A percentile compares a stretch with the other conserved stretches of the same genome.
These are phyloP conservation scores for Phlegmacium glaucopus DNA, from an alignment of 768 basidiomycete species.

Conservation along the genomic window DNA sequence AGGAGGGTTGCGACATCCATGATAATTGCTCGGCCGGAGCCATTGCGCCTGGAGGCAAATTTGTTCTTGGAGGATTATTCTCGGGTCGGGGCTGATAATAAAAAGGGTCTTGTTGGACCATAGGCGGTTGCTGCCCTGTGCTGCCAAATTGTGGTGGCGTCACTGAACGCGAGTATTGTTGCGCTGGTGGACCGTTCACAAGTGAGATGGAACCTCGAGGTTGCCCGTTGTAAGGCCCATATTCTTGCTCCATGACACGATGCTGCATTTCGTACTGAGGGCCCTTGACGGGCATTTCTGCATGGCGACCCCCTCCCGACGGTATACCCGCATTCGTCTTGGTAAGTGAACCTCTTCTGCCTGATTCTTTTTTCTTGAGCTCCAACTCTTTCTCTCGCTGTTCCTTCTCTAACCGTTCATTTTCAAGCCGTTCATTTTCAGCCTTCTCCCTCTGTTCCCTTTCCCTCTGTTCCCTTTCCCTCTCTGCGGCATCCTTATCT, in stretches of 20 bases:
- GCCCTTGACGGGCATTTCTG: slow-evolving; percentile 83
- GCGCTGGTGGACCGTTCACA: slow-evolving; percentile 17
- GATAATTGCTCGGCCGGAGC: slow-evolving; percentile 43
- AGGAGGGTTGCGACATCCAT: slow-evolving; percentile 31
- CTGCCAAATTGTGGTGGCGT: slow-evolving; percentile 20
- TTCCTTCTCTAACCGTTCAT: slow-evolving; percentile 39
- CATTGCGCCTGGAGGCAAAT: slow-evolving; percentile 63
- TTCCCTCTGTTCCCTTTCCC: slow-evolving; percentile 37
- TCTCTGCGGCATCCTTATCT: slow-evolving; percentile 31
- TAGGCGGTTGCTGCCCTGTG: slow-evolving; percentile 21
- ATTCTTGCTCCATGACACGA: slow-evolving; percentile 89
- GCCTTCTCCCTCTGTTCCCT: slow-evolving; percentile 40
- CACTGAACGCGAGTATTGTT: slow-evolving; percentile 24
- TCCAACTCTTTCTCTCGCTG: slow-evolving; percentile 48
- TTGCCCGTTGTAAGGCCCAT: slow-evolving; percentile 45
- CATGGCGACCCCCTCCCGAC: slow-evolving; percentile 53
- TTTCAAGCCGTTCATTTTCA: slow-evolving; percentile 39
- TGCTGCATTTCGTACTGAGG: slow-evolving; percentile 96
- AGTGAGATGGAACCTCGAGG: slow-evolving; percentile 25
- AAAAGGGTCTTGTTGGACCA: slow-evolving; percentile 29
- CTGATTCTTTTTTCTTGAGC: slow-evolving; percentile 53
- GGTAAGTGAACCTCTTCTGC: slow-evolving; percentile 59
- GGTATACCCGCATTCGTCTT: slow-evolving; percentile 52
- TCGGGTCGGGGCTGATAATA: slow-evolving; percentile 31
- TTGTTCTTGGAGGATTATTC: slow-evolving; percentile 31